phyloP scores from a whole-genome alignment of 371 early-diverging fungal species.

The Entomophthora muscae region DNA sequence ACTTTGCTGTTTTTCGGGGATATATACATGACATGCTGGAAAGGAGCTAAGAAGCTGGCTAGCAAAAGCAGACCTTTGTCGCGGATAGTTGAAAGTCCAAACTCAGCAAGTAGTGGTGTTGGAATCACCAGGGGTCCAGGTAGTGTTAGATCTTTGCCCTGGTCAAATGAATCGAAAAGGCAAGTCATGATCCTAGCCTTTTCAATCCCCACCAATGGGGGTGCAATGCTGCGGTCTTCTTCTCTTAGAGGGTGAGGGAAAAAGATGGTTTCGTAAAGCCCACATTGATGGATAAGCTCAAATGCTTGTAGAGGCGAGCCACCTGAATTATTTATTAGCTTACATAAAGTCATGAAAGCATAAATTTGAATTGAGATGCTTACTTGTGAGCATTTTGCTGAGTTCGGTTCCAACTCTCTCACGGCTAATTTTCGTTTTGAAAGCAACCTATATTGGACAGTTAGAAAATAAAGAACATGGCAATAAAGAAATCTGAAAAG shows the following conservation, averaged over 20 bases:
- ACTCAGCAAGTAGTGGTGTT: not conserved
- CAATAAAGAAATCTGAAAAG: too few species aligned
- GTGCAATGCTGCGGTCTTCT: not conserved
- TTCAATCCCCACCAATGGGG: not conserved
- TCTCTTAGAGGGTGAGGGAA: not conserved
- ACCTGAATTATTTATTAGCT: too few species aligned
- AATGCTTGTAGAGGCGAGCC: not conserved
- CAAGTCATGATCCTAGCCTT: not conserved
- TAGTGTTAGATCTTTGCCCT: not conserved
- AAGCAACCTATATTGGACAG: constrained; percentile 31
- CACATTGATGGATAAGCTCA: not conserved
- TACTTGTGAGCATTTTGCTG: constrained; percentile 81
- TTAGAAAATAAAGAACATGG: too few species aligned
- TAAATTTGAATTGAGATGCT: too few species aligned
- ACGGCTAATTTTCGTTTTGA: constrained; percentile 76
- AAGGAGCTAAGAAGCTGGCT: constrained; percentile 3
- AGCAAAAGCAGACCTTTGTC: not conserved
- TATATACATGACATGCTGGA: not conserved
- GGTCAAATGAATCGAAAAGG: not conserved
- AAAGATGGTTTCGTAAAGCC: not conserved
- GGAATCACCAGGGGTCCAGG: not conserved
- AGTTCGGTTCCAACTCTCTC: constrained; percentile 93
- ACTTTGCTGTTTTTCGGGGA: not conserved
- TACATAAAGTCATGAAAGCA: too few species aligned
- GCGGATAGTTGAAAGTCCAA: not conserved